Conservation (phyloP, 495 filamentous ascomycete genomes). For the Zalerion maritima region DNA sequence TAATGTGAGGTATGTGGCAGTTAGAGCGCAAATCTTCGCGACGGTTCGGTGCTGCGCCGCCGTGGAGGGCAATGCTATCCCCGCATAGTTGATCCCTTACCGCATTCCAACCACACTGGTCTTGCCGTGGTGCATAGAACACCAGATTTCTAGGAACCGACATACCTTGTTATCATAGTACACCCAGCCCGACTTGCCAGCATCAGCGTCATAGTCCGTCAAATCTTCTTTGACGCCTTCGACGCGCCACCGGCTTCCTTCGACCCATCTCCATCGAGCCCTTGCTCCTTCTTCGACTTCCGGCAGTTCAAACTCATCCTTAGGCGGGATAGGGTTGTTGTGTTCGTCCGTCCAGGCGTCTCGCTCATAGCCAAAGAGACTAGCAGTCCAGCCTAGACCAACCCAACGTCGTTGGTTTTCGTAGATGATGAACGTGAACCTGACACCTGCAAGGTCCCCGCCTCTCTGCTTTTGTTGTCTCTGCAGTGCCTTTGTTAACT, state of each 20-base stretch:
- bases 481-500: slow-evolving; percentile 20
- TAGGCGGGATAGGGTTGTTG: slow-evolving; percentile 60
- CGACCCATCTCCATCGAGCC: slow-evolving; percentile 81
- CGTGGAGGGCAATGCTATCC: neutral
- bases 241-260: slow-evolving; percentile 70
- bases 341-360: slow-evolving; percentile 93
- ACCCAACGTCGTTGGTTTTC: slow-evolving; percentile 96
- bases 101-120: too few relatives aligned
- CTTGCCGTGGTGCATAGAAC: too few relatives aligned
- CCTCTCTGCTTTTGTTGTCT: neutral
- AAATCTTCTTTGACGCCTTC: slow-evolving; percentile 45
- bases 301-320: slow-evolving; percentile 73
- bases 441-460: slow-evolving; percentile 53
- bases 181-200: slow-evolving; percentile 68
- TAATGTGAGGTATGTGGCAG: too few relatives aligned
- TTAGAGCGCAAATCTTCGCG: neutral
- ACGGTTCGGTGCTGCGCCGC: slow-evolving; percentile 2
- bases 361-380: slow-evolving; percentile 76
- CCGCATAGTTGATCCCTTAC: too few relatives aligned
- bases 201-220: slow-evolving; percentile 35
- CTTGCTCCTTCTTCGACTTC: slow-evolving; percentile 63
- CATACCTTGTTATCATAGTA: slow-evolving; percentile 95
- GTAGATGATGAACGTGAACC: slow-evolving; percentile 90
- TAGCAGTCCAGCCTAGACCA: slow-evolving; percentile 87
- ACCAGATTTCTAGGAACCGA: slow-evolving; percentile 1